Conservation (phyloP, 1,284 basidiomycete species). For the Cryptococcus sp. region DNA sequence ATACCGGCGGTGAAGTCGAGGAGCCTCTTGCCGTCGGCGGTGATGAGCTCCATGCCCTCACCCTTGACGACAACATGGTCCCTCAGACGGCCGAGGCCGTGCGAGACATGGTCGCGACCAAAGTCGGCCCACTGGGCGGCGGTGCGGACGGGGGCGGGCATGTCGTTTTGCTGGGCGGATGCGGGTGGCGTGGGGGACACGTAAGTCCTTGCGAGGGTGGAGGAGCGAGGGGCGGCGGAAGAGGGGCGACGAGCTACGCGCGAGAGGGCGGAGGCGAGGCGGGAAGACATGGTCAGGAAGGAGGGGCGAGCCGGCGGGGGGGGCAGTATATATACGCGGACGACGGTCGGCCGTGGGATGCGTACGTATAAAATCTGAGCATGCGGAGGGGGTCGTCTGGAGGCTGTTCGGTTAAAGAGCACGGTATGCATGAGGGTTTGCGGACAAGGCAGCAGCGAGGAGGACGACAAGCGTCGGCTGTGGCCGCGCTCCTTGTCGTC, state of each 20-base stretch:
- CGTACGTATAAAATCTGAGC: not conserved
- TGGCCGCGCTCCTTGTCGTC: too few species aligned
- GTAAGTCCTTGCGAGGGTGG: not conserved
- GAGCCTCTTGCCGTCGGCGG: conserved; percentile 62
- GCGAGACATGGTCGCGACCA: conserved; percentile 38
- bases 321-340: not conserved
- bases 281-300: not conserved
- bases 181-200: conserved; percentile 5
- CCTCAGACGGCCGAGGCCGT: conserved; percentile 39
- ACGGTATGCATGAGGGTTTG: too few species aligned
- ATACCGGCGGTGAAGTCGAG: conserved; percentile 86
- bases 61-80: conserved; percentile 72
- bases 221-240: not conserved
- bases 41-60: conserved; percentile 66
- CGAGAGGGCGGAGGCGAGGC: not conserved
- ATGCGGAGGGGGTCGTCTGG: not conserved
- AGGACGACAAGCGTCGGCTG: too few species aligned
- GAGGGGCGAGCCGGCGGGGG: not conserved
- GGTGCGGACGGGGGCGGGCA: conserved; percentile 24
- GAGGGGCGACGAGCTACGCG: not conserved
- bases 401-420: too few species aligned
- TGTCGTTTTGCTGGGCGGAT: conserved; percentile 15
- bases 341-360: not conserved
- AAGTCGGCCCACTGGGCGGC: conserved; percentile 33
- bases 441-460: too few species aligned